Conservation (phyloP, 495 filamentous ascomycete genomes). For the Aspergillus carlsbadensis region DNA sequence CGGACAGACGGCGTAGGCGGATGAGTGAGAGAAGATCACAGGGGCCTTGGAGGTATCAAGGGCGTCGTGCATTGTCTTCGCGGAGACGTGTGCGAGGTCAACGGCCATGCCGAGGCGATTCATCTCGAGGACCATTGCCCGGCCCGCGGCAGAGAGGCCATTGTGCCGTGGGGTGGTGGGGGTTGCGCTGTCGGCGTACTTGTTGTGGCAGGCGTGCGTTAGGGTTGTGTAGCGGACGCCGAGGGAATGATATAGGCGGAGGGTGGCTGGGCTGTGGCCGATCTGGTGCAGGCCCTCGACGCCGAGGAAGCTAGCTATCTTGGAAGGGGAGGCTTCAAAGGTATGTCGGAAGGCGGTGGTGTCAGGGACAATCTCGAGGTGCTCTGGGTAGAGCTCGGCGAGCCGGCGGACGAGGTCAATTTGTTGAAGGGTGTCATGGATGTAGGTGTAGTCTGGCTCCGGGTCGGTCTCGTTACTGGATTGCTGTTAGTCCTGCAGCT, state of each 20-base stretch:
- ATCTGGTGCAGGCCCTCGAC: conserved; percentile 97
- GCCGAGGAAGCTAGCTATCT: conserved; percentile 68
- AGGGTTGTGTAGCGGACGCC: conserved; percentile 92
- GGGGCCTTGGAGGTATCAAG: conserved; percentile 50
- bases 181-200: conserved; percentile 78
- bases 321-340: neutral
- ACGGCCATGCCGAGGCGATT: conserved; percentile 54
- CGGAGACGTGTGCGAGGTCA: conserved; percentile 55
- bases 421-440: conserved; percentile 14
- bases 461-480: conserved; percentile 13
- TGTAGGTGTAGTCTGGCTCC: conserved; percentile 1
- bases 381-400: conserved; percentile 4
- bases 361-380: conserved; percentile 5
- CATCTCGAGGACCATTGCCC: conserved; percentile 57
- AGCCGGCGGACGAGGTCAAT: conserved; percentile 15
- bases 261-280: conserved; percentile 75
- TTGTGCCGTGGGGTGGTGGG: conserved; percentile 41
- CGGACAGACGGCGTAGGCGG: conserved; percentile 50
- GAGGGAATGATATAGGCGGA: conserved; percentile 70
- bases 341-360: conserved; percentile 6
- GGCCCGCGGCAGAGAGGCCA: conserved; percentile 70
- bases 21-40: conserved; percentile 60
- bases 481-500: conserved; percentile 61
- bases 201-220: conserved; percentile 93
- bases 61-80: conserved; percentile 56